Percentiles rank a stretch among this genome's conserved stretches.
Conservation (phyloP, 108 stramenopile species). For the Fistulifera pelliculosa region DNA sequence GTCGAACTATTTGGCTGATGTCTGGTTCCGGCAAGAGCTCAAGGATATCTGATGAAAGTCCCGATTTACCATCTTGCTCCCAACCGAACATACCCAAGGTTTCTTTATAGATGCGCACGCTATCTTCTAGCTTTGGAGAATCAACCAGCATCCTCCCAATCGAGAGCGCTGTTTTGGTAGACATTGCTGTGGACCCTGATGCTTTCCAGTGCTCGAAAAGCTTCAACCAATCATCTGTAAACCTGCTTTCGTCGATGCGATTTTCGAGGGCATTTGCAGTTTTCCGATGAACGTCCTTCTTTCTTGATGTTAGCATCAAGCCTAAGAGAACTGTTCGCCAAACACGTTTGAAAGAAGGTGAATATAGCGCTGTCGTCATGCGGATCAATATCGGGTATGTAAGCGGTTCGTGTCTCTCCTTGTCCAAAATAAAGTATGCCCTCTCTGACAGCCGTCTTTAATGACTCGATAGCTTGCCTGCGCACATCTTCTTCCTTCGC, state of each 20-base stretch:
- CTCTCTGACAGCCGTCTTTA: constrained; percentile 44
- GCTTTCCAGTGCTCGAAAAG: constrained; percentile 54
- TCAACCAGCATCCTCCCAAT: constrained; percentile 43
- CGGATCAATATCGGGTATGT: neutral
- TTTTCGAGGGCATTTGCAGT: constrained; percentile 47
- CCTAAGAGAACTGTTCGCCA: constrained; percentile 52
- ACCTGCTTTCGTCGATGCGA: constrained; percentile 25
- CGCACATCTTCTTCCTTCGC: constrained; percentile 15
- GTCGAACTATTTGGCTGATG: neutral
- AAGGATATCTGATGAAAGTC: neutral
- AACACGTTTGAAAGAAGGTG: constrained; percentile 44
- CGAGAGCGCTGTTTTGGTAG: constrained; percentile 35
- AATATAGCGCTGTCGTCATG: constrained; percentile 10
- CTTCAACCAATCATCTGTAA: constrained; percentile 13
- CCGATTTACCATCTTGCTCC: neutral
- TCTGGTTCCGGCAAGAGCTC: neutral
- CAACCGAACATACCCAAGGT: constrained; percentile 1
- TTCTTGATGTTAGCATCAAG: constrained; percentile 43
- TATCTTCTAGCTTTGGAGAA: constrained; percentile 31
- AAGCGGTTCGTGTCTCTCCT: constrained; percentile 12
- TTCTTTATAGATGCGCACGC: constrained; percentile 26
- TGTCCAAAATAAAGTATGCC: constrained; percentile 36
- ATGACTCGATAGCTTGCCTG: constrained; percentile 13
- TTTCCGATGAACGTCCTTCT: constrained; percentile 46
- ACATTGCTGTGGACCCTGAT: constrained; percentile 31